These are phyloP conservation scores for Rhodotorula babjevae DNA, from an alignment of 768 basidiomycete species.

Conservation along the genomic window DNA sequence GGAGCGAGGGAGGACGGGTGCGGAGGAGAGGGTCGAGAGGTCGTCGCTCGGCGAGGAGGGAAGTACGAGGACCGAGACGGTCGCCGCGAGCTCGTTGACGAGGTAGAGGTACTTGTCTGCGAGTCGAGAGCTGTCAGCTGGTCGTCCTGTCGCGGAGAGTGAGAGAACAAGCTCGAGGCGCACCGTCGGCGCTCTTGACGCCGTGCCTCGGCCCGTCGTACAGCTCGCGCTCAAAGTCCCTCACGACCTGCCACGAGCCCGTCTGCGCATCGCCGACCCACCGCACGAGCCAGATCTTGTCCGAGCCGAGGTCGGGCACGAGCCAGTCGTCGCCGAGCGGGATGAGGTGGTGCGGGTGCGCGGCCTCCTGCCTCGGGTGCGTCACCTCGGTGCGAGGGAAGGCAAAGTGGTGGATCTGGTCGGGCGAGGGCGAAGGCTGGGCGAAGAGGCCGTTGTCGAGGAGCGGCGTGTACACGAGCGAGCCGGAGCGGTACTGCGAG, in stretches of 20 bases:
- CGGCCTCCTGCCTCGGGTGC: background rate
- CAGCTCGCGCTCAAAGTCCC: background rate
- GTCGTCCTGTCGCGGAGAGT: too few species aligned
- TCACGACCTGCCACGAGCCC: background rate
- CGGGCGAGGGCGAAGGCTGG: background rate
- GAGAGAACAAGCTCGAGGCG: too few species aligned
- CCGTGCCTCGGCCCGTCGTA: background rate
- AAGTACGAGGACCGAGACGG: background rate
- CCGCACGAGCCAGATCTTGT: background rate
- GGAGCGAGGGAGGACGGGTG: background rate
- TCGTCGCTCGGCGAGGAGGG: background rate
- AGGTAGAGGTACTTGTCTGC: background rate
- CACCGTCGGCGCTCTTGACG: background rate
- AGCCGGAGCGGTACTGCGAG: background rate
- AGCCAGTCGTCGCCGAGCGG: background rate
- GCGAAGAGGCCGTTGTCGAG: background rate
- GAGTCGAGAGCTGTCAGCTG: background rate
- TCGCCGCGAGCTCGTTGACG: background rate
- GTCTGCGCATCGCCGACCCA: background rate
- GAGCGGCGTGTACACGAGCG: background rate
- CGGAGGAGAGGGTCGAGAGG: background rate
- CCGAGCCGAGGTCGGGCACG: background rate
- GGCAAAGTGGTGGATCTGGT: background rate
- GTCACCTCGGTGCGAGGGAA: background rate
- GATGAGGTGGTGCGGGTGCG: background rate